Percentiles rank a stretch among this genome's conserved stretches.
Evolutionary conservation across 805 yeast species (phyloP).

Genomic region (Metschnikowia koreensis): DNA sequence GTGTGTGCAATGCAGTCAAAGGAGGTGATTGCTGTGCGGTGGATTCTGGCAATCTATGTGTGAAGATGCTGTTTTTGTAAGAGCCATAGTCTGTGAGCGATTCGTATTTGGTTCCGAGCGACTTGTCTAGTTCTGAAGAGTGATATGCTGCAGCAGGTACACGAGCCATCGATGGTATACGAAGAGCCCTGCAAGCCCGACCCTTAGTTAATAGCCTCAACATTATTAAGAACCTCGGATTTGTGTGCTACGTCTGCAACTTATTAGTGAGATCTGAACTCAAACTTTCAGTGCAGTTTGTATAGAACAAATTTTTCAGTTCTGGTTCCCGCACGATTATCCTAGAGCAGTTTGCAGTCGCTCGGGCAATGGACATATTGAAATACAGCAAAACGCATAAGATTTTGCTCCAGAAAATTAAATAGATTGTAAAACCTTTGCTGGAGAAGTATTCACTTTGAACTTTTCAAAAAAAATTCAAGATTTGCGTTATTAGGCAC

Average conservation of each 20-base stretch:
- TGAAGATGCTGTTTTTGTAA: slow-evolving; percentile 40
- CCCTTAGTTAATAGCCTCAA: slow-evolving; percentile 17
- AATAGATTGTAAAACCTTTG: too few species aligned
- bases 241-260: slow-evolving; percentile 1
- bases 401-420: too few species aligned
- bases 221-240: slow-evolving; percentile 7
- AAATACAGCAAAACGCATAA: background rate
- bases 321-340: slow-evolving; percentile 10
- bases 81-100: slow-evolving; percentile 38
- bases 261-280: background rate
- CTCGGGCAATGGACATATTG: background rate
- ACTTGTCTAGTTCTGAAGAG: slow-evolving; percentile 22
- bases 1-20: slow-evolving; percentile 73
- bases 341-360: background rate
- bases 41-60: slow-evolving; percentile 46
- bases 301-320: slow-evolving; percentile 10
- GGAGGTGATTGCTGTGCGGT: slow-evolving; percentile 61
- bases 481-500: too few species aligned
- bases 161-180: slow-evolving; percentile 9
- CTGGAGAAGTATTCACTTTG: too few species aligned
- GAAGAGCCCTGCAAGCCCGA: slow-evolving; percentile 4
- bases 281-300: slow-evolving; percentile 7
- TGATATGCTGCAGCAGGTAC: slow-evolving; percentile 19
- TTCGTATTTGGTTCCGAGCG: slow-evolving; percentile 32
- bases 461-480: too few species aligned